Percentiles rank a stretch among this genome's conserved stretches.
Conservation (phyloP, 75 land plant species). For the Selaginella tamariscina region DNA sequence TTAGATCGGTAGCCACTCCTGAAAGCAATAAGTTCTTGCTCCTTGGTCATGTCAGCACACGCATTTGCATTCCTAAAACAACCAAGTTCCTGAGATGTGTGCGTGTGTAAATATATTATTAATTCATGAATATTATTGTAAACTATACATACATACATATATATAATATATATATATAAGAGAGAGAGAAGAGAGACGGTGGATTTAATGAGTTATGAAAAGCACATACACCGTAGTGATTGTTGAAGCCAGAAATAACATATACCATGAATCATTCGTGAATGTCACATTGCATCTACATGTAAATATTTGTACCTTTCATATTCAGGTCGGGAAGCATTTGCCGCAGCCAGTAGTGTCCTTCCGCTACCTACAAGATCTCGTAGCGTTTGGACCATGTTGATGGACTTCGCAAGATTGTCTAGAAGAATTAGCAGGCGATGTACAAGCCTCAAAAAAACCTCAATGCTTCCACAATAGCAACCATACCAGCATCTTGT, state of each 20-base stretch:
- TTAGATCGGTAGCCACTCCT: slow-evolving; percentile 2
- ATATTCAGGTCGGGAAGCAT: slow-evolving; percentile 75
- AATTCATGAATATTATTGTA: no score
- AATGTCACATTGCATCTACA: no score
- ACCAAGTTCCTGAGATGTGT: background rate
- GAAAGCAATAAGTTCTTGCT: slow-evolving; percentile 4
- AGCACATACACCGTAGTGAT: no score
- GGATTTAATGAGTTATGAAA: no score
- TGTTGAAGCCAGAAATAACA: no score
- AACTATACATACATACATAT: no score
- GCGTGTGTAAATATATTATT: no score
- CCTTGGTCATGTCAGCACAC: background rate
- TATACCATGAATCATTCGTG: no score
- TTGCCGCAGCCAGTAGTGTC: slow-evolving; percentile 56
- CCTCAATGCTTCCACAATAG: slow-evolving; percentile 70
- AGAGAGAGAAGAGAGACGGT: no score
- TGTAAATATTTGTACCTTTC: slow-evolving; percentile 71
- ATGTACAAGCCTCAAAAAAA: slow-evolving; percentile 70
- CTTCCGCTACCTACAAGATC: slow-evolving; percentile 81
- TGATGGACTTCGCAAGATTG: slow-evolving; percentile 77
- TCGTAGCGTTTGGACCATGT: slow-evolving; percentile 52
- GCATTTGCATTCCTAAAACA: slow-evolving; percentile 10
- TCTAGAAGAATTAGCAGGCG: slow-evolving; percentile 86
- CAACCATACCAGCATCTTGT: slow-evolving; percentile 63
- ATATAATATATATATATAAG: no score